Evolutionary conservation across 202 grass and related monocot species (phyloP).

Genomic region (Musa balbisiana): DNA sequence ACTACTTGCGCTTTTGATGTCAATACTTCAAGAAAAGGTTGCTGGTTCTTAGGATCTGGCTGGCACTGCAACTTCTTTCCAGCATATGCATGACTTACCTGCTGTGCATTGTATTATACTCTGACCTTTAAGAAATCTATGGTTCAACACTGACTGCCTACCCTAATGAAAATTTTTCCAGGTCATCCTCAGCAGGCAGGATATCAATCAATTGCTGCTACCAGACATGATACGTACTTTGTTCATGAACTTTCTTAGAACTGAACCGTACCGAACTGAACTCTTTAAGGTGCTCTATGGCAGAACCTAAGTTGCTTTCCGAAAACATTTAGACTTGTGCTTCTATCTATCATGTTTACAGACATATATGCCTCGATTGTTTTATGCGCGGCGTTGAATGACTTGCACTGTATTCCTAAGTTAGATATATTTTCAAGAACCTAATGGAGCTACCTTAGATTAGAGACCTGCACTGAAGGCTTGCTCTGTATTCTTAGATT

Average conservation of each 20-base stretch:
- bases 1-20: not conserved
- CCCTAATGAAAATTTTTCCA: not conserved
- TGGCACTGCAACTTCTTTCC: too few species aligned
- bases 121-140: not conserved
- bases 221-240: not conserved
- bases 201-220: not conserved
- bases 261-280: too few species aligned
- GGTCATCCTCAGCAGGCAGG: not conserved
- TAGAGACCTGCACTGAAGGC: not conserved
- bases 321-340: not conserved
- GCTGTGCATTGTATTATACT: not conserved
- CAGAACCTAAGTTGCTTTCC: not conserved
- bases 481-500: not conserved
- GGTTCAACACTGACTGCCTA: not conserved
- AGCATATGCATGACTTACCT: too few species aligned
- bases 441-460: not conserved
- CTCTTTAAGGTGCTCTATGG: not conserved
- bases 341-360: not conserved
- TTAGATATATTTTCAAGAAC: not conserved
- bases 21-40: not conserved
- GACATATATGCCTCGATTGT: not conserved
- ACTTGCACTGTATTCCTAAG: not conserved
- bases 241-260: not conserved
- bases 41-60: not conserved
- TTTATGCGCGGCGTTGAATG: not conserved